Percentiles rank a stretch among this genome's conserved stretches.
Evolutionary conservation across 1,284 basidiomycete genomes (phyloP).

Genomic region (Trichosporon coremiiforme): DNA sequence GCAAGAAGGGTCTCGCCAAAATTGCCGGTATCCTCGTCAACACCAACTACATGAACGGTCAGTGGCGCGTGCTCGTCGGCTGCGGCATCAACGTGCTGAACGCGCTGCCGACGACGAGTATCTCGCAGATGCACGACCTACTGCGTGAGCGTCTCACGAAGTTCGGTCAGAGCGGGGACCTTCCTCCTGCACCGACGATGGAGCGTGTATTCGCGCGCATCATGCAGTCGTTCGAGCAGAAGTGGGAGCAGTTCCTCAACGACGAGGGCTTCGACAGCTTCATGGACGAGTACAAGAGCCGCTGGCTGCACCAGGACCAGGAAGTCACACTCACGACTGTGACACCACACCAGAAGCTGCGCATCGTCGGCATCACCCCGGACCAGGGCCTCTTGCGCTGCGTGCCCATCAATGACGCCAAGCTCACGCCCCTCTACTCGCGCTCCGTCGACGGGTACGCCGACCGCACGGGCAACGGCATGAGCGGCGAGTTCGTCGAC

Average conservation of each 20-base stretch:
- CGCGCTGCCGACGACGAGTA: constrained; percentile 76
- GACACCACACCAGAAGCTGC: constrained; percentile 68
- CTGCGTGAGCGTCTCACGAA: constrained; percentile 34
- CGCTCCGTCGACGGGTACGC: constrained; percentile 45
- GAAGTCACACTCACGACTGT: constrained; percentile 77
- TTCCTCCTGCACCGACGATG: constrained; percentile 62
- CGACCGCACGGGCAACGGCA: constrained; percentile 37
- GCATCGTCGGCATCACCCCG: constrained; percentile 81
- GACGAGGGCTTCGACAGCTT: constrained; percentile 73
- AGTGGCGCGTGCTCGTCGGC: constrained; percentile 78
- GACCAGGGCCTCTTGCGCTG: constrained; percentile 87
- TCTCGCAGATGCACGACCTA: constrained; percentile 66
- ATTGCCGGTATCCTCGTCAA: constrained; percentile 90
- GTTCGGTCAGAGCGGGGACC: constrained; percentile 35
- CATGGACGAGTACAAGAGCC: constrained; percentile 71
- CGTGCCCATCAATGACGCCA: constrained; percentile 61
- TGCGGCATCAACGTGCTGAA: constrained; percentile 90
- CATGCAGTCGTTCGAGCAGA: constrained; percentile 72
- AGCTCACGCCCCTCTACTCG: constrained; percentile 46
- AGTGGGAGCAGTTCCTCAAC: constrained; percentile 73
- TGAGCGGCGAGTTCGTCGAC: constrained; percentile 58
- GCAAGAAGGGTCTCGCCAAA: constrained; percentile 64
- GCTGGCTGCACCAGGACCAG: constrained; percentile 92
- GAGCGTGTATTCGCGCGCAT: constrained; percentile 77
- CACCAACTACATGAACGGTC: constrained; percentile 73